A percentile compares a stretch with the other conserved stretches of the same genome.
phyloP scores from a whole-genome alignment of 177 flowering plant genomes.

The Vitis hybrid region DNA sequence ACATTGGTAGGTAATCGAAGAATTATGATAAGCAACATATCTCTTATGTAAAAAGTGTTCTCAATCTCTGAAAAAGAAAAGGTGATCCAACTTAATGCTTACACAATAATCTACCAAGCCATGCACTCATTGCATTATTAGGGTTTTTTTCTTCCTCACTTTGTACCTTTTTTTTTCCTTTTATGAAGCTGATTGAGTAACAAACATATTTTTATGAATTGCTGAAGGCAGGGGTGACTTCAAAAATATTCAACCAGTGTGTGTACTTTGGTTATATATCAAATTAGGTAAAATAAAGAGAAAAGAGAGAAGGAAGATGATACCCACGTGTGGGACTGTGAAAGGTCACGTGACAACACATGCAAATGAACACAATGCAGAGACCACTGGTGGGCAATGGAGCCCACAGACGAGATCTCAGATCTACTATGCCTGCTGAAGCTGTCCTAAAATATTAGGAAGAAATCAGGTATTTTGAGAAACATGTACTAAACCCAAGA shows the following conservation, averaged over 20 bases:
- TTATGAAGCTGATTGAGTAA: too few species aligned
- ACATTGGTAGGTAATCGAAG: too few species aligned
- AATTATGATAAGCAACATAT: too few species aligned
- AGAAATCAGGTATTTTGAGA: neutral
- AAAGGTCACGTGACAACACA: slow-evolving; percentile 9
- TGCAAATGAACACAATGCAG: neutral
- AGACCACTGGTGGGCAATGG: neutral
- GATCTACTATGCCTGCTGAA: neutral
- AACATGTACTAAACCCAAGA: neutral
- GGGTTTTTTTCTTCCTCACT: too few species aligned
- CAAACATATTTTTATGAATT: too few species aligned
- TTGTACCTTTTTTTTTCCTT: too few species aligned
- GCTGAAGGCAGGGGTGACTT: too few species aligned
- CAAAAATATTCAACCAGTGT: neutral
- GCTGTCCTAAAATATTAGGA: neutral
- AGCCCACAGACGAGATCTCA: slow-evolving; percentile 8
- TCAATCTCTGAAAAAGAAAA: too few species aligned
- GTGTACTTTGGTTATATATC: neutral
- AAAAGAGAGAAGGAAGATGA: neutral
- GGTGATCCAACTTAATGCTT: too few species aligned
- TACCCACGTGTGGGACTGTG: neutral
- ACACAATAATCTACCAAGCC: too few species aligned
- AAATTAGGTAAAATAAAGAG: neutral
- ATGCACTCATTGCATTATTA: too few species aligned
- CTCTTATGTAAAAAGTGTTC: too few species aligned